Evolutionary conservation across 495 filamentous ascomycete species (phyloP), one percentile per base, ranked within the genome.

Genomic region (Cetradonia linearis): DNA sequence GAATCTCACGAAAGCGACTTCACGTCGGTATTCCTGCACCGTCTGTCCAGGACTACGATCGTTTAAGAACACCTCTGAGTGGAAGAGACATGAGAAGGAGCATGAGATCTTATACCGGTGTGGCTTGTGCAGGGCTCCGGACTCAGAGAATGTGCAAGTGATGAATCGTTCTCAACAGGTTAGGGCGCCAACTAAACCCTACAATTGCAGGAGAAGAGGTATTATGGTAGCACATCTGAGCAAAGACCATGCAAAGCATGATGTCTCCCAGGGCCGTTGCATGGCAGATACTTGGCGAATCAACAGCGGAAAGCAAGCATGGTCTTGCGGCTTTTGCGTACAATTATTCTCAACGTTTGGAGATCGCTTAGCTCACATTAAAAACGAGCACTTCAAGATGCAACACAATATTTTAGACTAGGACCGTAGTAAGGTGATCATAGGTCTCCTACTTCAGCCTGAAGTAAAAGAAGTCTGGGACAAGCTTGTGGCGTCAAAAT

Each of bases 1-100:
- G 1, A 7, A 16, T 10, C n/a, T 18, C 28, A 8, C 18, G 23
- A 27, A 36, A 25, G 10, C 16, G 25, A 47, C 14, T 10, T 38
- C 56, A 48, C 42, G 20, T 13, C 16, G 34, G 56, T 58, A 58
- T 33, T 37, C 6, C 56, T 58, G 56, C 37, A 58, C 56, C 28
- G 30, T 58, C n/a, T 58, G 56, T 48, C 28, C 2, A 13, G 8
- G n/a, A 5, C 1, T 5, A 14, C 20, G 42, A 48, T 46, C 56
- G 1, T 58, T 48, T 25, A 30, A 34, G 40, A 48, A 58, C 28
- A 14, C 42, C 16, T 14, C 56, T 5, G 56, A 47, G 11, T 58
- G 56, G 56, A 58, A 33, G 6, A 58, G 34, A 27, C 56, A 58
- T 33, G 42, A 58, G 34, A 58, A 16, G n/a, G 56, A 58, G 42